Evolutionary conservation across 768 basidiomycete species (phyloP).

Genomic region (Rossbeevera mucosa): DNA sequence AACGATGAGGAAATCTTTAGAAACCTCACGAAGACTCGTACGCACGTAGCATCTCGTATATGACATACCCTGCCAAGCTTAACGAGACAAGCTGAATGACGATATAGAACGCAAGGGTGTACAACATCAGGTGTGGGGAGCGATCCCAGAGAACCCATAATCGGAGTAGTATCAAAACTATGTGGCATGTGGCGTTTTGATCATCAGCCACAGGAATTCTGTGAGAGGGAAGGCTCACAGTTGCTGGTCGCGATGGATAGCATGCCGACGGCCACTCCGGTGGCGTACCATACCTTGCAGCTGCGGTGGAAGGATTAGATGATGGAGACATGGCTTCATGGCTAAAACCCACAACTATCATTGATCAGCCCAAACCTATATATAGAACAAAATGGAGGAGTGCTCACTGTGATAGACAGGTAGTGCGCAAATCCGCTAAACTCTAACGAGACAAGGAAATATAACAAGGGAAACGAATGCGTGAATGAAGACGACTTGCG

Average conservation of each 20-base stretch:
- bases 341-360: conserved; percentile 17
- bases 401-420: conserved; percentile 16
- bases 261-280: conserved; percentile 30
- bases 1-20: not conserved
- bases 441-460: conserved; percentile 9
- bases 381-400: not conserved
- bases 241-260: conserved; percentile 34
- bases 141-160: conserved; percentile 37
- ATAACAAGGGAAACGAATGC: too few species aligned
- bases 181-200: not conserved
- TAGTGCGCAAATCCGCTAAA: conserved; percentile 15
- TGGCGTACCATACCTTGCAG: conserved; percentile 22
- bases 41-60: conserved; percentile 26
- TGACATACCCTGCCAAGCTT: conserved; percentile 22
- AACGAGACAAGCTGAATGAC: conserved; percentile 27
- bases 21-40: not conserved
- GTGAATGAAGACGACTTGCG: not conserved
- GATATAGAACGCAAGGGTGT: conserved; percentile 29
- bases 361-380: not conserved
- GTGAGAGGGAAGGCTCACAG: conserved; percentile 22
- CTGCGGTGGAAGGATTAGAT: conserved; percentile 12
- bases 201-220: not conserved
- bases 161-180: conserved; percentile 38
- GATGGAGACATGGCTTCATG: not conserved
- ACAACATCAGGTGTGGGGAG: conserved; percentile 22